Conservation (phyloP, 768 basidiomycete genomes). For the Trametes punicea region DNA sequence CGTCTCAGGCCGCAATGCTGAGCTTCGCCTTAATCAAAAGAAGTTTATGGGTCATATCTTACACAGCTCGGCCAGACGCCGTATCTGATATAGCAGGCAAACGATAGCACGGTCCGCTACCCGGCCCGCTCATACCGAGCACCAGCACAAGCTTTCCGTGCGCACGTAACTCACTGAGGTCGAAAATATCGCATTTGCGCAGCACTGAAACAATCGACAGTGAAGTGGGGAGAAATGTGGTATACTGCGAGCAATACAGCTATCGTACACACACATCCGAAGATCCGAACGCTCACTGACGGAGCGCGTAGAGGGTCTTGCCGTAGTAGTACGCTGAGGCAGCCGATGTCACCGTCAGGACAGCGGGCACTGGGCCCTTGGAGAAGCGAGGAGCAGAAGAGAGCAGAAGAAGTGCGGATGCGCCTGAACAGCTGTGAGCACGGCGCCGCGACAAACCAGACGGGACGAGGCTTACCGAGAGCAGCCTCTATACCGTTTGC, state of each 20-base stretch:
- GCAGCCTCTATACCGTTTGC: constrained; percentile 76
- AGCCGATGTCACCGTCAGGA: constrained; percentile 60
- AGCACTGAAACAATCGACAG: too few relatives aligned
- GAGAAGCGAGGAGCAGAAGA: constrained; percentile 70
- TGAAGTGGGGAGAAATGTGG: neutral
- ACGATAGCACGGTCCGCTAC: too few relatives aligned
- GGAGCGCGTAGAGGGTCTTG: constrained; percentile 42
- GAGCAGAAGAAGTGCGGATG: constrained; percentile 63
- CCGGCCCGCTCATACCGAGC: too few relatives aligned
- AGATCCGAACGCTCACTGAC: neutral
- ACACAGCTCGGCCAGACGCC: too few relatives aligned
- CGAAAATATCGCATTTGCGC: too few relatives aligned
- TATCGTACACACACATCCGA: constrained; percentile 8
- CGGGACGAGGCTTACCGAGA: constrained; percentile 47
- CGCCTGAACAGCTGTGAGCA: constrained; percentile 42
- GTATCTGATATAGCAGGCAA: too few relatives aligned
- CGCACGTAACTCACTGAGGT: too few relatives aligned
- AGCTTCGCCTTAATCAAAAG: too few relatives aligned
- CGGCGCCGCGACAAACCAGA: neutral
- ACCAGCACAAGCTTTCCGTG: too few relatives aligned
- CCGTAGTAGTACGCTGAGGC: constrained; percentile 67
- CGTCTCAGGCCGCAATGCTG: too few relatives aligned
- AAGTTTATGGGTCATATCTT: too few relatives aligned
- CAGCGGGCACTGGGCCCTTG: constrained; percentile 71
- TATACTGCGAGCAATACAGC: constrained; percentile 9